A percentile compares a stretch with the other conserved stretches of the same genome.
Conservation (phyloP, 352 stramenopile genomes). For the Peronospora tabacina region DNA sequence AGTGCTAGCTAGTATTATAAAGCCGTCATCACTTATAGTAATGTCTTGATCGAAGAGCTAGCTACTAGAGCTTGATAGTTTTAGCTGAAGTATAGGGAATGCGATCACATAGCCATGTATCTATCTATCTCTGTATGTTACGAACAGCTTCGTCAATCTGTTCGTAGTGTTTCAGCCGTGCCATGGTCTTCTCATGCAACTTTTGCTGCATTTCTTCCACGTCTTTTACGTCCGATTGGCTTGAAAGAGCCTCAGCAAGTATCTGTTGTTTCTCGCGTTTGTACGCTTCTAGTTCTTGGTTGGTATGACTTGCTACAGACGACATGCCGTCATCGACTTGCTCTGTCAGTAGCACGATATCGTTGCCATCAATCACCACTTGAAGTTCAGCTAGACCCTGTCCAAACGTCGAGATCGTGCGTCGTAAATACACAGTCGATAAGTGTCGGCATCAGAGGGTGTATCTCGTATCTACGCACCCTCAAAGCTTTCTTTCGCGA, state of each 20-base stretch:
- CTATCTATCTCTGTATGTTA: constrained; percentile 15
- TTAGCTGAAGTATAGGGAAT: too few relatives aligned
- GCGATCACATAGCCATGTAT: too few relatives aligned
- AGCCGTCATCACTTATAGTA: too few relatives aligned
- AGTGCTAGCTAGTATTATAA: too few relatives aligned
- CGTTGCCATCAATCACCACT: constrained; percentile 32
- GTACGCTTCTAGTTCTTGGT: constrained; percentile 28
- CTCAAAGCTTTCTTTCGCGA: constrained; percentile 32
- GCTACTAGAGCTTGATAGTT: too few relatives aligned
- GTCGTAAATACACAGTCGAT: too few relatives aligned
- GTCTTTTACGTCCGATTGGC: constrained; percentile 32
- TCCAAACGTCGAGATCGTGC: neutral
- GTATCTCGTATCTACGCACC: constrained; percentile 17
- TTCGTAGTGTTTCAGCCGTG: constrained; percentile 35
- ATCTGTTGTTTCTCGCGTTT: constrained; percentile 37
- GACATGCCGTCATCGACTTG: constrained; percentile 7
- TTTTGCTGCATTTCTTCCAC: constrained; percentile 41
- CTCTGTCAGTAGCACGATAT: constrained; percentile 36
- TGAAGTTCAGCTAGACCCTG: constrained; percentile 36
- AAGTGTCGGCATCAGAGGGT: neutral
- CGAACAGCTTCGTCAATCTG: constrained; percentile 12
- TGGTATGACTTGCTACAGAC: constrained; percentile 17
- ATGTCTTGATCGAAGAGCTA: too few relatives aligned
- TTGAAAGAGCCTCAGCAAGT: constrained; percentile 33
- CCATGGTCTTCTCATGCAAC: constrained; percentile 53